Base-by-base conservation (phyloP, 2,329 filamentous ascomycete species). In the Pyricularia sp. region DNA sequence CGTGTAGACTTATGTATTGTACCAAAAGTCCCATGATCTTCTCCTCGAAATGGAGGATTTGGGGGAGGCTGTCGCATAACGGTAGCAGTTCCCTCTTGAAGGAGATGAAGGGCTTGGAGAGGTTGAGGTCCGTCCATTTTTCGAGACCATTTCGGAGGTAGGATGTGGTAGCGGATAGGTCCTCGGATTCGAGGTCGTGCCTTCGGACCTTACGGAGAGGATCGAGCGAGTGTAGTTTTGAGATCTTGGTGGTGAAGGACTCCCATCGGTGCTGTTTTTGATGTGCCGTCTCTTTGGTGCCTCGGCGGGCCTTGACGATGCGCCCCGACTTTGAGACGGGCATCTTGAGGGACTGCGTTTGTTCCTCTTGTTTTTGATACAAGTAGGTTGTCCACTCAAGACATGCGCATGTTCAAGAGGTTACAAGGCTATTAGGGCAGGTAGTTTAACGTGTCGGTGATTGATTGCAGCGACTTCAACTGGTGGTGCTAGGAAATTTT, bases 121-220 rank as follows among this genome's bases (percentile, higher is more conserved):
- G 81, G 76, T 97, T 97, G 75, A 96, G 84, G 71, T 97, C 94
- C 65, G 84, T 80, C 94, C 94, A 99, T 83, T 90, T 90, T 68
- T 92, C 86, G 68, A 97, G 79, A 1, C 91, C 87, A 60, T 86
- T 87, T 70, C 87, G 85, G 70, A 99, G 92, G 76, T 96, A 94
- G 24, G 93, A 97, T n/a, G 89, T 89, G 31, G 87, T 85, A 26
- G 87, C 82, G 66, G 87, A 85, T 72, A 88, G 81, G 75, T 93
- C 88, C 79, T 90, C 88, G 72, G 88, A 85, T 67, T 93, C 89
- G 78, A 94, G 86, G 72, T 90, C 87, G 78, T 96, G 85, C 74
- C 89, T 88, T 76, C 92, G 90, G 71, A 96, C 89, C 77, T 88
- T 88, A 76, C 94, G 91, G 70, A 99, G 84, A 60, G 94, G 94